Evolutionary conservation across 805 yeast species (phyloP), one percentile per base, ranked within the genome.

Genomic region (Peterozyma toletana): DNA sequence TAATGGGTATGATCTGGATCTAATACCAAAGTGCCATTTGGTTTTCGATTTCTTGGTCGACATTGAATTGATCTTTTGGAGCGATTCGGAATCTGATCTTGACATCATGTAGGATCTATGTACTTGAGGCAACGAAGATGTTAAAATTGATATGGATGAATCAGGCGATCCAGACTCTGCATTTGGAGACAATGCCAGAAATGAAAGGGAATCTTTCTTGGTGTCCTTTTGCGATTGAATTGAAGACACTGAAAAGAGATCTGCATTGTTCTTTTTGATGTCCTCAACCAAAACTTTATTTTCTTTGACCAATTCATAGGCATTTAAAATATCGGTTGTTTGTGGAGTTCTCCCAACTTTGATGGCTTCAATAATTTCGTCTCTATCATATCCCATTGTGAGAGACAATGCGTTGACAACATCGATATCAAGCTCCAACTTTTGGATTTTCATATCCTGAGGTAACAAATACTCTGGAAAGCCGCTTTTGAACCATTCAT

Each of bases 21-120:
- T 74, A 48, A 93, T 93, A 51, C 99, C 99, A 59, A 93, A 93
- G 69, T 93, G 99, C 99, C 99, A 93, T 63, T 96, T 80, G 6
- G 96, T 87, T 64, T 89, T 91, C 48, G 91, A 85, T 61, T 87
- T 88, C 62, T 91, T 89, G 39, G 84, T 73, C 0, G 76, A 64
- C 41, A 80, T 73, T 7, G 78, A 66, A 36, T 67, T 68, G n/a
- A 64, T 53, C 16, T 62, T 49, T 13, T 62, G 59, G 16, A 62
- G 39, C 42, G 57, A 60, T 5, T 65, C 64, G 30, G 53, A 55
- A 31, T 55, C 45, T 1, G 76, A 75, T 39, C 64, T 66, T 29
- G 80, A 84, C 52, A 80, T 73, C 98, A 91, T 93, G 57, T 77
- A 86, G 1, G 97, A 97, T 40, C 96, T 73, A 58, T 91, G 98